Base-by-base conservation (phyloP, 108 stramenopile species). In the Pseudonitzschia multistriata region DNA sequence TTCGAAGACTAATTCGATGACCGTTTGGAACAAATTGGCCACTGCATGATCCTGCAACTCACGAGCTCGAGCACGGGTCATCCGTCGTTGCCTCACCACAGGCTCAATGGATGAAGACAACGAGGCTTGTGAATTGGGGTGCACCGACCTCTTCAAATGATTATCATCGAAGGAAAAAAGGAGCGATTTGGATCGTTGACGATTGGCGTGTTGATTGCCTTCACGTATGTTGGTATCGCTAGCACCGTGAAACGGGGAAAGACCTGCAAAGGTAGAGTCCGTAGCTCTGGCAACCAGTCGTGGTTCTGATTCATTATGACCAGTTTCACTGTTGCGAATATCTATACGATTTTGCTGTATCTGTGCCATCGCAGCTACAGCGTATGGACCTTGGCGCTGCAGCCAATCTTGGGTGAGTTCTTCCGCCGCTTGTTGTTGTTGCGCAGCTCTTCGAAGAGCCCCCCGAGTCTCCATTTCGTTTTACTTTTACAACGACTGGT, bases 31-130 rank as follows among this genome's bases (percentile, higher is more conserved):
- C 5, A 71, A 28, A 8, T 61, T 37, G 6, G 8, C 35, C 33
- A 42, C 22, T 49, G 13, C n/a, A 34, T 34, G 45, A 29, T 56
- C 27, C 24, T n/a, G 42, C 55, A 30, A 17, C 45, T 34, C 36
- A 10, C 39, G 39, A 48, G 70, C 40, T 10, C 28, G 14, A 13
- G 70, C 45, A 17, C 70, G 70, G 40, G 70, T 71, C 14, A 69
- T 69, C 42, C 67, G 48, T 25, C 34, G 48, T 13, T 53, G 52
- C 22, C 22, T 53, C 52, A 25, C 22, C 22, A 25, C 19, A 19
- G 52, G 52, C 22, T 53, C 52, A 53, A 53, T 53, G 17, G 52
- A 25, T 53, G 40, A 42, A 10, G 40, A 42, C 13, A 13, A 13
- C 13, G 40, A 42, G 7, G 40, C n/a, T n/a, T n/a, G n/a, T n/a